Conservation (phyloP, 768 basidiomycete species). For the Kwoniella heveanensis region DNA sequence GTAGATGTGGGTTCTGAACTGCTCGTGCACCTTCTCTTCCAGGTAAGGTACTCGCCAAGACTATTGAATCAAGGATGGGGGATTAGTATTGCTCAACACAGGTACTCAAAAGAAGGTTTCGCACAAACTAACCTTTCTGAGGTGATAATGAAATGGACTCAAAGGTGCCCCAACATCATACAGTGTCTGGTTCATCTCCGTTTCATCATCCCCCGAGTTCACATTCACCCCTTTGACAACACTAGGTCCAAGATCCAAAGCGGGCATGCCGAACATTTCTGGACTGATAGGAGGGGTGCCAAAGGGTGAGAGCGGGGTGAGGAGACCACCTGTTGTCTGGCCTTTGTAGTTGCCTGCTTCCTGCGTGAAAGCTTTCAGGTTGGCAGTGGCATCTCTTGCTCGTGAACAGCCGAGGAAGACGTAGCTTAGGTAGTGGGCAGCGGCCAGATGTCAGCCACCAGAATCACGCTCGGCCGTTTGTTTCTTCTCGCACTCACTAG, state of each 20-base stretch:
- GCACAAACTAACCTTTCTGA: slow-evolving; percentile 49
- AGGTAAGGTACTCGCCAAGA: slow-evolving; percentile 71
- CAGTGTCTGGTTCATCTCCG: slow-evolving; percentile 39
- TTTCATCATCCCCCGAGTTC: background rate
- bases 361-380: slow-evolving; percentile 64
- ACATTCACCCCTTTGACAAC: background rate
- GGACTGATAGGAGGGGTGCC: slow-evolving; percentile 23
- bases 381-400: slow-evolving; percentile 63
- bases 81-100: no score
- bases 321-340: slow-evolving; percentile 41
- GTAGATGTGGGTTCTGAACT: slow-evolving; percentile 59
- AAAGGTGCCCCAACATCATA: slow-evolving; percentile 48
- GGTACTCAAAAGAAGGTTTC: no score
- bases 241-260: slow-evolving; percentile 45
- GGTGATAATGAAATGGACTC: slow-evolving; percentile 54
- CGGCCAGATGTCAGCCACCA: no score
- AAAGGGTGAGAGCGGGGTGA: slow-evolving; percentile 53
- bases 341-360: slow-evolving; percentile 60
- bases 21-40: slow-evolving; percentile 69
- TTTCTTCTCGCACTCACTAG: slow-evolving; percentile 13
- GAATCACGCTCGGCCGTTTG: no score
- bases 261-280: slow-evolving; percentile 24
- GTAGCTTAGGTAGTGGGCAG: slow-evolving; percentile 59
- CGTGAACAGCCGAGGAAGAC: slow-evolving; percentile 75
- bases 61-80: no score